Percentiles rank a stretch among this genome's conserved stretches.
Evolutionary conservation across 805 yeast species (phyloP).

Genomic region (Hagleromyces aurorensis): DNA sequence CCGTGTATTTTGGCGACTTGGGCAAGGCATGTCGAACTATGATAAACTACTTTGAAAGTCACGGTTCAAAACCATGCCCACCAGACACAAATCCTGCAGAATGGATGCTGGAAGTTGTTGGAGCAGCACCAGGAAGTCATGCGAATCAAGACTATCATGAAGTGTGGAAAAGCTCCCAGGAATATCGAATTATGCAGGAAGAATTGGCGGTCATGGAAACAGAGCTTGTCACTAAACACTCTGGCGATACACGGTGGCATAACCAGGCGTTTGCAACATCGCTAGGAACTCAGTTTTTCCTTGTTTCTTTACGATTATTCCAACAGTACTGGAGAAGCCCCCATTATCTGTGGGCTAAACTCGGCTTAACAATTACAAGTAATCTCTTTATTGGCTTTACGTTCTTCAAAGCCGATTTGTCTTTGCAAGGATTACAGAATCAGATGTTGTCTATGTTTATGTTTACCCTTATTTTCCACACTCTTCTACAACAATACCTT

Average conservation of each 20-base stretch:
- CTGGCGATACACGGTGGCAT: constrained; percentile 24
- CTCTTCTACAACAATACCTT: constrained; percentile 48
- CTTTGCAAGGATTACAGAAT: constrained; percentile 62
- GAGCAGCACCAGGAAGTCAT: constrained; percentile 68
- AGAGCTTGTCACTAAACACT: constrained; percentile 37
- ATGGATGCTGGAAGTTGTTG: constrained; percentile 78
- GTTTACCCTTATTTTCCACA: constrained; percentile 44
- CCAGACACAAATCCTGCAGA: constrained; percentile 66
- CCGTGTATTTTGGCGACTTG: constrained; percentile 62
- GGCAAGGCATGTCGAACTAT: constrained; percentile 46
- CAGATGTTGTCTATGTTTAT: constrained; percentile 66
- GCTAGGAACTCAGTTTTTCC: constrained; percentile 31
- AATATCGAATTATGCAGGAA: constrained; percentile 43
- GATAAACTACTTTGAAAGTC: constrained; percentile 50
- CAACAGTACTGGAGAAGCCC: constrained; percentile 60
- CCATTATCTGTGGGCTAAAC: constrained; percentile 46
- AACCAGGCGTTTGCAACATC: constrained; percentile 36
- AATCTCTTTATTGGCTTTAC: constrained; percentile 60
- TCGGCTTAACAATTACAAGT: constrained; percentile 40
- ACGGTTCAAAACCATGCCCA: constrained; percentile 61
- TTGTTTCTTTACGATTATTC: constrained; percentile 44
- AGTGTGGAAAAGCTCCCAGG: constrained; percentile 61
- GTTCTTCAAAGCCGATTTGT: constrained; percentile 53
- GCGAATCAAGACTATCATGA: constrained; percentile 59
- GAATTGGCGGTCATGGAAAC: constrained; percentile 55